phyloP scores from a whole-genome alignment of 495 filamentous ascomycete species.

The Aspergillus sparsus region DNA sequence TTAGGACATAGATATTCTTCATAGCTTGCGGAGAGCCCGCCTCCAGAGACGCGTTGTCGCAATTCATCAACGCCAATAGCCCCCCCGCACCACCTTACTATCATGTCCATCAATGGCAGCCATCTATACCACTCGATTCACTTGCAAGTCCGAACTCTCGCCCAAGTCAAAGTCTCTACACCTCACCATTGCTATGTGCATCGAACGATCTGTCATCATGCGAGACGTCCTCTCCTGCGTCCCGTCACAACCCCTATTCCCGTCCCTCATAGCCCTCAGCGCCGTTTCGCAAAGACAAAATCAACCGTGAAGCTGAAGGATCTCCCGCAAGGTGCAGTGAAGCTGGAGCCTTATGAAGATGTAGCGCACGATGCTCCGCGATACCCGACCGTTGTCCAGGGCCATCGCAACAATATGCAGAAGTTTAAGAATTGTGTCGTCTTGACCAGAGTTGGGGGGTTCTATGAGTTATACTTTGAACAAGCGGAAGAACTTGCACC shows the following conservation, averaged over 20 bases:
- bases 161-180: not conserved
- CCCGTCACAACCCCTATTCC: slow-evolving; percentile 20
- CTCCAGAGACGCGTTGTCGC: too few relatives aligned
- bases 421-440: slow-evolving; percentile 87
- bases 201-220: slow-evolving; percentile 40
- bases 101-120: slow-evolving; percentile 27
- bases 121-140: slow-evolving; percentile 18
- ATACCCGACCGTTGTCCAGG: slow-evolving; percentile 86
- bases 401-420: slow-evolving; percentile 86
- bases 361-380: slow-evolving; percentile 53
- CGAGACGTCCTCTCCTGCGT: slow-evolving; percentile 27
- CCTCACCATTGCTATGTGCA: slow-evolving; percentile 28
- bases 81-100: not conserved
- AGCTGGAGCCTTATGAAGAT: slow-evolving; percentile 48
- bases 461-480: slow-evolving; percentile 95
- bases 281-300: slow-evolving; percentile 52
- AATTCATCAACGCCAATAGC: too few relatives aligned
- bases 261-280: slow-evolving; percentile 16
- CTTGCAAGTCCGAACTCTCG: slow-evolving; percentile 5
- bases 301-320: slow-evolving; percentile 62
- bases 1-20: too few relatives aligned
- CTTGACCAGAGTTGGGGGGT: slow-evolving; percentile 86
- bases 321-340: slow-evolving; percentile 62
- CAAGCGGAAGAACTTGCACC: slow-evolving; percentile 88
- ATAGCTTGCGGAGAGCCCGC: too few relatives aligned